Conservation (phyloP, 2,329 filamentous ascomycete species). For the Aspergillus calidoustus region DNA sequence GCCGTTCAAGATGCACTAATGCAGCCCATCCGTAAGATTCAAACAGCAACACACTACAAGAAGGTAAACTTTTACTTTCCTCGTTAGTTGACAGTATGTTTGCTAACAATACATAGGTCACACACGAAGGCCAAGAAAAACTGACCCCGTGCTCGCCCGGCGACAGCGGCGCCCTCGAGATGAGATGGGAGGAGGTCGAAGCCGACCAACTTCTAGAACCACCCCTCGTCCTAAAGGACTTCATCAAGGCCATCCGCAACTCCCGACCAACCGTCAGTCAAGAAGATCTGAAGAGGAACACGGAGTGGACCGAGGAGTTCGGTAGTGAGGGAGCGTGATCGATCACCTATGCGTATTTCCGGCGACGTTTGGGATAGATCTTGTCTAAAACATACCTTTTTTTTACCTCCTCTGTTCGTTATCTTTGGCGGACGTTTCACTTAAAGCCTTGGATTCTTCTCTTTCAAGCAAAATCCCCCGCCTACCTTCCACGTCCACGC, state of each 20-base stretch:
- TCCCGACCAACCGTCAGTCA: constrained; percentile 87
- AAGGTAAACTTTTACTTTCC: constrained; percentile 59
- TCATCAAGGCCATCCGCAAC: constrained; percentile 86
- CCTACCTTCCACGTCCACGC: not conserved
- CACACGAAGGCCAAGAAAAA: constrained; percentile 64
- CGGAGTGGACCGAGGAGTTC: constrained; percentile 96
- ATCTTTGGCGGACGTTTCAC: not conserved
- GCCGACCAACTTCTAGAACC: constrained; percentile 86
- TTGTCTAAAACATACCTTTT: constrained; percentile 3
- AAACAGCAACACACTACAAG: constrained; percentile 98
- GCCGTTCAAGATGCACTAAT: constrained; percentile 95
- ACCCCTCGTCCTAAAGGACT: constrained; percentile 85
- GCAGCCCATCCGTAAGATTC: constrained; percentile 95
- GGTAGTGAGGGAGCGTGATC: constrained; percentile 78
- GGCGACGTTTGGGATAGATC: constrained; percentile 10
- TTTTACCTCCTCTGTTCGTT: not conserved
- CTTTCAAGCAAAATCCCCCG: constrained; percentile 3
- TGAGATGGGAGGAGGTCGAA: constrained; percentile 89
- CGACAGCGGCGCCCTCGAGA: constrained; percentile 82
- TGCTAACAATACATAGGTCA: constrained; percentile 59
- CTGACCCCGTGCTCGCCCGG: constrained; percentile 91
- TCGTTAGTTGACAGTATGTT: not conserved
- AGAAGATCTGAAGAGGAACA: constrained; percentile 80
- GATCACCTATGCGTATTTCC: constrained; percentile 1
- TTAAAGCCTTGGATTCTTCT: not conserved